A percentile compares a stretch with the other conserved stretches of the same genome.
These are phyloP conservation scores for Blastocystis sp. DNA, from an alignment of 352 stramenopile species.

Conservation along the genomic window DNA sequence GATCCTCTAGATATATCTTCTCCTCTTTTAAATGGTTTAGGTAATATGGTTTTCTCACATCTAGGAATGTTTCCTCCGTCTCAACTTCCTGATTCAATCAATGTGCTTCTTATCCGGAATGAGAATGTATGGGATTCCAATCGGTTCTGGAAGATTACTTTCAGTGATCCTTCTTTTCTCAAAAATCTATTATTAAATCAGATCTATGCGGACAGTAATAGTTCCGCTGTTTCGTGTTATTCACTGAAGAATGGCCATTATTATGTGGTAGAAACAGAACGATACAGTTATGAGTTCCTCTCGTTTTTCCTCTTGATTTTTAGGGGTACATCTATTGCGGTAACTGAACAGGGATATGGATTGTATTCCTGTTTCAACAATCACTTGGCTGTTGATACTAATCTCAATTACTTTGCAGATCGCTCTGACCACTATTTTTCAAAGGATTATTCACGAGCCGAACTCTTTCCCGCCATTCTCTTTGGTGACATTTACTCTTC, in stretches of 20 bases:
- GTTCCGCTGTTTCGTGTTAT: background rate
- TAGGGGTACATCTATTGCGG: constrained; percentile 5
- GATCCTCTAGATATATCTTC: background rate
- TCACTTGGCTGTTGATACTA: background rate
- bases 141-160: constrained; percentile 33
- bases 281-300: background rate
- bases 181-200: background rate
- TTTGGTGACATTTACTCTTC: constrained; percentile 37
- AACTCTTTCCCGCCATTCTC: background rate
- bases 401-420: background rate
- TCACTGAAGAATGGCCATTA: constrained; percentile 10
- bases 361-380: constrained; percentile 6
- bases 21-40: background rate
- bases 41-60: background rate
- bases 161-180: constrained; percentile 8
- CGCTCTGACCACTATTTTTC: background rate
- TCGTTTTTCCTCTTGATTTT: background rate
- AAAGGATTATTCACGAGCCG: background rate
- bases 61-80: constrained; percentile 9
- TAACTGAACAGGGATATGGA: background rate
- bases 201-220: background rate
- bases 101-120: constrained; percentile 22
- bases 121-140: background rate
- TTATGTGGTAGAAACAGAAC: constrained; percentile 38
- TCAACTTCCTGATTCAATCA: background rate